Base-by-base conservation (phyloP, 108 stramenopile genomes). In the Cylindrotheca closterium region DNA sequence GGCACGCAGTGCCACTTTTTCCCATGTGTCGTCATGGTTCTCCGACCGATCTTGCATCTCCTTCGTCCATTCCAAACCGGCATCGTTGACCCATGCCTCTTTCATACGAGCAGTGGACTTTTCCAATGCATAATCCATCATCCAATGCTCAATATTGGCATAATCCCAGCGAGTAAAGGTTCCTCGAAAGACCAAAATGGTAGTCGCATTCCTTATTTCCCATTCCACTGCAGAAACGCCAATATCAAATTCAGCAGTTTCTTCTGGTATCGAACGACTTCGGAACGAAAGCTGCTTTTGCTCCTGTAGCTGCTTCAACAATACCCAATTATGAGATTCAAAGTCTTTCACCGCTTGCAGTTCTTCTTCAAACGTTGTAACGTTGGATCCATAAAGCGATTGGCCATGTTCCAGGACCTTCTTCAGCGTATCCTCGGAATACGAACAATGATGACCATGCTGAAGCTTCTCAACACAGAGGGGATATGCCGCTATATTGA, bases 101-200 rank as follows among this genome's bases (percentile, higher is more conserved):
- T 60, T 47, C 59, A 60, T 60, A 3, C 59, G 37, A 2, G 42
- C 37, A 10, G 59, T 60, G 1, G 59, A 60, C 25, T 60, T 60
- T 47, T 60, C 59, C 15, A 60, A 3, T 17, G 46, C 15, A 10
- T 4, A 60, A 45, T 60, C 42, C 15, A 30, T 45, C 28, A 60
- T 60, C 59, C 59, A 60, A 26, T 60, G 28, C 46, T 60, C 59
- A 60, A 47, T 60, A 26, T 60, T 60, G 59, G 37, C 59, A 46
- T 60, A 60, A 27, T 60, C 59, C 8, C 59, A 34, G 23, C 46
- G 23, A 12, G 59, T 46, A 7, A 60, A 29, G 17, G 59, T 60
- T 1, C 59, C 59, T 2, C 59, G 59, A 60, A 60, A 60, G 1
- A 42, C 45, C 25, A 60, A 5, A 23, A 60, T 47, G 7, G 59